Evolutionary conservation across 257 asterid genomes (phyloP), one percentile per base, ranked within the genome.

Genomic region (Verbena officinalis): DNA sequence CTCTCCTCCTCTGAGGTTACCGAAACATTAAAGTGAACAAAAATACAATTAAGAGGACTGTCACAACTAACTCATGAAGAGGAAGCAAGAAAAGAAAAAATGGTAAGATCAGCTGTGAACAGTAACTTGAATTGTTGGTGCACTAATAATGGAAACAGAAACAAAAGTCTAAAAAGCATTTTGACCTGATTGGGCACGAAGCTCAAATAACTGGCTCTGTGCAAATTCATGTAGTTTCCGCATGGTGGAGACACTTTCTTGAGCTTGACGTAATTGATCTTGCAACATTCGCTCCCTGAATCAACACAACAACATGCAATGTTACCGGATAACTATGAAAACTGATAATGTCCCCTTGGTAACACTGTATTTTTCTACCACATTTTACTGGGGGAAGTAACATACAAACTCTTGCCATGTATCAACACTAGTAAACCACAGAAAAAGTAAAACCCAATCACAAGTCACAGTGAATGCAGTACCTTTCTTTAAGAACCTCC

Each of bases 161-260:
- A 55, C 24, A 70, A 27, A 48, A 14, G 59, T 54, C 44, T 31
- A 30, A 51, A 39, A 45, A 42, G 71, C 63, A 55, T 15, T 65
- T 71, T 61, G 53, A 93, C 99, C 99, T 88, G 99, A 88, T 82
- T 94, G 99, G 45, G 98, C 96, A 69, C 85, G 99, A 70, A 94
- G 81, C 75, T 94, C 99, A 84, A 94, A 94, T 78, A 90, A 75
- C 79, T 94, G 95, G 80, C 90, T 94, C 83, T 94, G 99, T 49
- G 99, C 97, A 80, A 90, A 86, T 75, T 94, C 99, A 67, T 94
- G 99, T 34, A 94, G 79, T 78, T 90, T 94, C 62, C 89, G 95
- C 93, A 90, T 94, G 21, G 95, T 90, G 51, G 97, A 88, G 74
- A 94, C 96, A 84, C 97, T 86, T 64, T 90, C 97, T 51, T 89